Base-by-base conservation (phyloP, 345 rosid genomes). In the Barbarea vulgaris region DNA sequence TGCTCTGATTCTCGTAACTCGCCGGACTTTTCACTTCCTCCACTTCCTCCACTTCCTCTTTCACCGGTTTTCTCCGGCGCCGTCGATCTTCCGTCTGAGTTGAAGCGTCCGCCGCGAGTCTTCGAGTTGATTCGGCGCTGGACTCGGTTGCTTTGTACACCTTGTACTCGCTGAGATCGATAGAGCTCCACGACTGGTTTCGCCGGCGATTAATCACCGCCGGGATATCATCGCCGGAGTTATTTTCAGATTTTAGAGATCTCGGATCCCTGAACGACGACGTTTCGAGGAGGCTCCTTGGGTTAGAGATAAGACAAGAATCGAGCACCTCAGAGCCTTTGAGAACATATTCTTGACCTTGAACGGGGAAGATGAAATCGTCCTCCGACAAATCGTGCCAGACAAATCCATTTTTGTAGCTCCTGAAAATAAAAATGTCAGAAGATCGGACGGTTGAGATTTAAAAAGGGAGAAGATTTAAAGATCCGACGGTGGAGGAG, bases 381-480 rank as follows among this genome's bases (percentile, higher is more conserved):
- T 78, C 75, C 62, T 88, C 97, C 0, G 91, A 72, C 33, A 94
- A 85, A 69, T 94, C 98, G 37, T 94, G 92, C 98, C 98, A 94
- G 42, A 94, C 97, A 68, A 88, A 94, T 41, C 98, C 97, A 66
- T 86, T 94, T 79, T 86, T 91, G 92, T 91, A 90, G 78, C 89
- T 85, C 89, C 98, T 91, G 89, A 18, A 56, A 44, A 41, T 0
- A 24, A 25, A 13, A 17, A 1, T 8, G 53, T 21, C 25, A 31
- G 52, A 68, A 15, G 30, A 76, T 70, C 36, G 2, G 51, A 80
- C 55, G 67, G 72, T 27, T 21, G 12, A 12, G 68, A 2, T 17
- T 46, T 21, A 10, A 12, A 12, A 51, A 60, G 48, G 24, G 44
- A 39, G 46, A 19, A 1, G 6, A 30, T 63, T 13, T 52, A 53